Percentiles rank a stretch among this genome's conserved stretches.
Conservation (phyloP, 1,284 basidiomycete genomes). For the Leucoagaricus sp. region DNA sequence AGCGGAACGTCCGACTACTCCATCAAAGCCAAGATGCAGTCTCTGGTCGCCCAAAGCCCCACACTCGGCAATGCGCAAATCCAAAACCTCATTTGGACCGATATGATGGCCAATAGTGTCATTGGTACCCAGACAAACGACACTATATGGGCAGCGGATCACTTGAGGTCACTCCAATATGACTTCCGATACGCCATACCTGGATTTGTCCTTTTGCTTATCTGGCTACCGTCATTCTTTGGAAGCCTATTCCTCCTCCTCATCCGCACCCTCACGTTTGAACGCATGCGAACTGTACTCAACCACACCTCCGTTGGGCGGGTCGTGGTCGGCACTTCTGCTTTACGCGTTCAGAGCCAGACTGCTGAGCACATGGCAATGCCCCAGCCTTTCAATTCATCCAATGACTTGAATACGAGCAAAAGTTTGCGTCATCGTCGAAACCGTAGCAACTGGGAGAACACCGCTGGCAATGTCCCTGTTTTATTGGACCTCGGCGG, state of each 20-base stretch:
- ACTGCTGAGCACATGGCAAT: not conserved
- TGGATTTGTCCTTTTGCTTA: slow-evolving; percentile 16
- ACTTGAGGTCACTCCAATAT: slow-evolving; percentile 15
- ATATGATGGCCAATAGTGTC: slow-evolving; percentile 23
- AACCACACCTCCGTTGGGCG: slow-evolving; percentile 20
- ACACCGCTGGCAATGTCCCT: too few species aligned
- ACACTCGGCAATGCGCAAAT: slow-evolving; percentile 17
- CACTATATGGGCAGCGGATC: slow-evolving; percentile 10
- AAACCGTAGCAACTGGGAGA: not conserved
- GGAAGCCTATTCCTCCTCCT: slow-evolving; percentile 14
- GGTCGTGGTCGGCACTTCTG: slow-evolving; percentile 19
- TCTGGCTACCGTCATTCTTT: slow-evolving; percentile 19
- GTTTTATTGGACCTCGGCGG: too few species aligned
- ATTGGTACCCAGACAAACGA: slow-evolving; percentile 16
- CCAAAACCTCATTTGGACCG: slow-evolving; percentile 22
- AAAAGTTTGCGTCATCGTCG: not conserved
- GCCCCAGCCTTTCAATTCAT: not conserved
- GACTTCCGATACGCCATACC: slow-evolving; percentile 21
- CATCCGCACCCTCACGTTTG: slow-evolving; percentile 17
- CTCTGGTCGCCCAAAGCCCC: slow-evolving; percentile 16
- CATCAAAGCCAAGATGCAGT: slow-evolving; percentile 16
- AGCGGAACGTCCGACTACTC: slow-evolving; percentile 18
- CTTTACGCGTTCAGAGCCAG: slow-evolving; percentile 2
- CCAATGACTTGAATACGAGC: too few species aligned
- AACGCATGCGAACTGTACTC: slow-evolving; percentile 15